A percentile compares a stretch with the other conserved stretches of the same genome.
Conservation (phyloP, 2,329 filamentous ascomycete species). For the Grosmannia serpens region DNA sequence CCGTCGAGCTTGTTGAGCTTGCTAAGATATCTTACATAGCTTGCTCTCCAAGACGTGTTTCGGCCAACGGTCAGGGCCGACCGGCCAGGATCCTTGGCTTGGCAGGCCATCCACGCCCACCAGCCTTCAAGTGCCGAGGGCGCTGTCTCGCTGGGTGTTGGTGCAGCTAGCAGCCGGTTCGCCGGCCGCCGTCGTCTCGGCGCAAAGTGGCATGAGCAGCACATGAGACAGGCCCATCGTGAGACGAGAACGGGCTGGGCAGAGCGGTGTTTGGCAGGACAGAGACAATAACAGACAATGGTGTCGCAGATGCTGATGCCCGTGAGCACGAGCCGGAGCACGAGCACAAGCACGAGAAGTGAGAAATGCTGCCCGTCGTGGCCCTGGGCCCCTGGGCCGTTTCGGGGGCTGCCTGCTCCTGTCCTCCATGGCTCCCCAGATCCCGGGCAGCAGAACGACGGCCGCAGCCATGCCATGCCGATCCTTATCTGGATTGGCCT, state of each 20-base stretch:
- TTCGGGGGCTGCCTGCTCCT: no score
- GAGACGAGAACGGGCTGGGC: neutral
- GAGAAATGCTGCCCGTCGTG: no score
- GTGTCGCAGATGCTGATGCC: neutral
- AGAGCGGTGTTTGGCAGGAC: neutral
- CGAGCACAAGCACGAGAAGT: no score
- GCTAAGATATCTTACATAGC: neutral
- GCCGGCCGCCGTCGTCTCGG: neutral
- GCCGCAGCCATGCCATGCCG: neutral
- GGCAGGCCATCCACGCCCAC: neutral
- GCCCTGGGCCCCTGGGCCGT: neutral
- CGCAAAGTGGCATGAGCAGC: neutral
- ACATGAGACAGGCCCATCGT: neutral
- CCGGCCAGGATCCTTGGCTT: neutral
- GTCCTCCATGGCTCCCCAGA: neutral
- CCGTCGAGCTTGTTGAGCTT: no score
- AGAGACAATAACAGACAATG: neutral
- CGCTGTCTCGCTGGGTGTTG: neutral
- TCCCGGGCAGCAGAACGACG: no score
- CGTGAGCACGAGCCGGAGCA: no score
- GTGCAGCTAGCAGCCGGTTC: neutral
- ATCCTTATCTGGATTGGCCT: neutral
- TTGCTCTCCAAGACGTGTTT: neutral
- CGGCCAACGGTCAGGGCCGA: neutral
- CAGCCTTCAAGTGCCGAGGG: neutral